Base-by-base conservation (phyloP, 1,139 yeast genomes). In the Suhomyces bribrorum region DNA sequence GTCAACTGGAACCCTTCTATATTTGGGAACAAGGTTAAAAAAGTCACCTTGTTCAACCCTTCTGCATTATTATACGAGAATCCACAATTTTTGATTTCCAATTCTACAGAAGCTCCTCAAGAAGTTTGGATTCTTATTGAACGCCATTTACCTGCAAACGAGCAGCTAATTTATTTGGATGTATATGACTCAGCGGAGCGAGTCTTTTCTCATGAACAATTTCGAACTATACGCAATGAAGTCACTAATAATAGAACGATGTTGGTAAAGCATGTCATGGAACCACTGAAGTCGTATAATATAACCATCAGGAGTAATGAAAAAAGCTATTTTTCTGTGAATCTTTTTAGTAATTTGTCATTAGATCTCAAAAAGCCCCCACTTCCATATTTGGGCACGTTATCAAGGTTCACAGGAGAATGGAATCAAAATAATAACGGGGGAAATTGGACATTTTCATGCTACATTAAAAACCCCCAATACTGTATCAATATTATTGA, bases 381-480 rank as follows among this genome's bases (percentile, higher is more conserved):
- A 8, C 48, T 54, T n/a, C 51, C 51, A 16, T 58, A 57, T 32
- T 45, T 55, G 2, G 39, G 47, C 29, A 30, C 48, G 1, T 44
- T 49, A 1, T 56, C 61, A 2, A 39, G 60, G 0, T 33, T 58
- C 1, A 52, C 57, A 0, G 83, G 74, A 8, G 61, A 56, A 22
- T 84, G 92, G 90, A 62, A 60, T 11, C 50, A 55, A 2, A 58
- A 59, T 2, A 59, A 61, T 12, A 60, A 72, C 30, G 89, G 87
- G 2, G 90, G 92, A 0, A 75, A 72, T 46, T 77, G 81, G 77
- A 50, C 75, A 0, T 47, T 66, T 30, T 62, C 77, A 2, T 60
- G 75, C 1, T 86, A 72, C 49, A 62, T 75, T 25, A 57, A 64
- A 27, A 86, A 86, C 48, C 95, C 95, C 0, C 88, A 85, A 47